Evolutionary conservation across 208 protist species (phyloP), one percentile per base, ranked within the genome.

Genomic region (Trypanosoma mega): DNA sequence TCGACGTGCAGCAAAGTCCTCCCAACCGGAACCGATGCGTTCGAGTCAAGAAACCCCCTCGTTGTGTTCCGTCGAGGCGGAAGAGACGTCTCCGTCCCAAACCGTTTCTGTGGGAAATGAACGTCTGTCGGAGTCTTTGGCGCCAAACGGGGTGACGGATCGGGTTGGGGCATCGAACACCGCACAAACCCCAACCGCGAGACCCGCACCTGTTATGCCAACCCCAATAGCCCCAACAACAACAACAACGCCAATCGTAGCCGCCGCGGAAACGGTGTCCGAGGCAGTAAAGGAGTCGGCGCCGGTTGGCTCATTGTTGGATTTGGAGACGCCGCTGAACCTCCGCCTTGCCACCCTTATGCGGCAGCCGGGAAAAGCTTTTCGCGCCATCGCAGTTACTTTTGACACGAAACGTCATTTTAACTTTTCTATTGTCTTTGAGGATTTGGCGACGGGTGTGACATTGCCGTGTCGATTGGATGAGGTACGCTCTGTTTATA

Each of bases 321-420:
- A 90, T 57, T 76, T 88, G 30, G 89, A 95, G 64, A 85, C 76
- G 37, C 78, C 89, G 30, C 72, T 95, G 21, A 95, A 95, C 58
- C 85, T 95, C 8, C 85, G 89, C 12, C 71, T 93, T 23, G 85
- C 85, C 43, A 95, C 89, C 21, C 77, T 95, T 30, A 91, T 86
- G 45, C 82, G 80, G 16, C 78, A 91, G 51, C 68, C 71, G 36
- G 89, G 85, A 34, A 92, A 90, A 67, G 80, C 89, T 20, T 92
- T 95, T 39, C 85, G 89, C 41, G 76, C 83, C 3, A 79, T 95
- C 48, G 80, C 83, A 11, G 89, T 89, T 8, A 68, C 73, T 51
- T 74, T 90, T 57, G 77, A 80, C 0, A 51, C 81, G 21, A 61
- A 78, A 9, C 85, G 85, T 0, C 54, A 50, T 1, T 71, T 88